Conservation (phyloP, 2,329 filamentous ascomycete genomes). For the Penicillium sumatraense region DNA sequence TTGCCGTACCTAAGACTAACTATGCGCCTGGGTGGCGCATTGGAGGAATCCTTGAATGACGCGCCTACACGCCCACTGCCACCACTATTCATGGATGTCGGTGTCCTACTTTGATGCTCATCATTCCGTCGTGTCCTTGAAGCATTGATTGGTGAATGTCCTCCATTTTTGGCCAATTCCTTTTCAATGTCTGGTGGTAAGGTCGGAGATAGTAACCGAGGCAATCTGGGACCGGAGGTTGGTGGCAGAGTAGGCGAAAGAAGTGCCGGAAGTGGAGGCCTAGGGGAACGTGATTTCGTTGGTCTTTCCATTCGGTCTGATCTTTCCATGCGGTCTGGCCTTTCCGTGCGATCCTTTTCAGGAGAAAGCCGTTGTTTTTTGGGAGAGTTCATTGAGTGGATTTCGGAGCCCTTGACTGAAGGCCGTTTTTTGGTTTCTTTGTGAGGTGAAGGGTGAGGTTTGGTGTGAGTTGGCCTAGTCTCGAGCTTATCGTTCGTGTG, state of each 20-base stretch:
- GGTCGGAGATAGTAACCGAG: conserved; percentile 62
- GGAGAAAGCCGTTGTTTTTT: conserved; percentile 49
- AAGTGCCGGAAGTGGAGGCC: conserved; percentile 43
- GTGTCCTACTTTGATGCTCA: conserved; percentile 2
- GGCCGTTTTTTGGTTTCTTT: conserved; percentile 34
- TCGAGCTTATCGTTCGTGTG: conserved; percentile 22
- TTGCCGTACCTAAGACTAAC: conserved; percentile 59
- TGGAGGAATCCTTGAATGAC: conserved; percentile 17
- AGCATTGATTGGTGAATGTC: conserved; percentile 32
- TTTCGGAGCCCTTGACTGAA: conserved; percentile 26
- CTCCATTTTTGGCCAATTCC: conserved; percentile 52
- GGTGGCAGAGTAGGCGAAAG: conserved; percentile 49
- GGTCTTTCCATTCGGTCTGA: too few species aligned
- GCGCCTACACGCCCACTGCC: conserved; percentile 7
- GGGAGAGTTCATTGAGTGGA: conserved; percentile 32
- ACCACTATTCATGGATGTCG: conserved; percentile 10
- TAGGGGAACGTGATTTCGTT: conserved; percentile 29
- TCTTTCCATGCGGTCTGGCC: conserved; percentile 31
- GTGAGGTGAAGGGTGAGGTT: conserved; percentile 19
- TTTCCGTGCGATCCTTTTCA: conserved; percentile 34
- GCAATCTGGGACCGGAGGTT: conserved; percentile 49
- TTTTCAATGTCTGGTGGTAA: conserved; percentile 61
- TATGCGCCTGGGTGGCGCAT: conserved; percentile 41
- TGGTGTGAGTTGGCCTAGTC: conserved; percentile 13
- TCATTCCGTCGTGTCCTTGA: conserved; percentile 20